These are phyloP conservation scores for Kodamaea suecica DNA, from an alignment of 1,139 yeast species.

Conservation along the genomic window DNA sequence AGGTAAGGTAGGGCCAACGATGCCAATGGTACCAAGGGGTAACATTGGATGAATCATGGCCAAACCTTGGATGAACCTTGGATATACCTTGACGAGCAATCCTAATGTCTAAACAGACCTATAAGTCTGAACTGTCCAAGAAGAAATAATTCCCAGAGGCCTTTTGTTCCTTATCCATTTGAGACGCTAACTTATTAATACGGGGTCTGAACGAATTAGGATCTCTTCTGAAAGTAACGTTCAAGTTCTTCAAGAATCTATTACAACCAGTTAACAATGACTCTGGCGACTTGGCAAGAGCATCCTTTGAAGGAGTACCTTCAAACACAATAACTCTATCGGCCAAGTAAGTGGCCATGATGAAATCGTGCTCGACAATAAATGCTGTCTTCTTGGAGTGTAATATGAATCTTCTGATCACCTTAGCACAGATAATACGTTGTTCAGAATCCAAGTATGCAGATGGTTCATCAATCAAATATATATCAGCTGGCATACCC, in stretches of 20 bases:
- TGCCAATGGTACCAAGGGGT: background rate
- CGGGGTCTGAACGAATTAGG: constrained; percentile 98
- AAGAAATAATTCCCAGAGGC: constrained; percentile 89
- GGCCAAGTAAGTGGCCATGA: constrained; percentile 98
- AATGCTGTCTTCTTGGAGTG: constrained; percentile 98
- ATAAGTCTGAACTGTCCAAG: constrained; percentile 64
- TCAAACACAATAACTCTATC: constrained; percentile 98
- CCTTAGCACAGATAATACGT: constrained; percentile 98
- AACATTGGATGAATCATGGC: constrained; percentile 3
- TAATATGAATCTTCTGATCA: constrained; percentile 91
- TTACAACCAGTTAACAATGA: constrained; percentile 95
- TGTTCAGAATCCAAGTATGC: constrained; percentile 99
- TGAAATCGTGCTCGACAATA: constrained; percentile 98
- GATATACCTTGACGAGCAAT: constrained; percentile 1
- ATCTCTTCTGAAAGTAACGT: constrained; percentile 98
- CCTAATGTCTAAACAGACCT: constrained; percentile 13
- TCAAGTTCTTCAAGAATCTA: constrained; percentile 91
- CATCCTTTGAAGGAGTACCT: constrained; percentile 84
- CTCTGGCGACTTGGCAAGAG: constrained; percentile 85
- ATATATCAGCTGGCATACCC: constrained; percentile 94
- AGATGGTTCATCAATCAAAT: constrained; percentile 96
- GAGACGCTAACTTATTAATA: constrained; percentile 94
- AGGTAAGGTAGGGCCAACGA: constrained; percentile 3
- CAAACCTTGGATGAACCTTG: constrained; percentile 1
- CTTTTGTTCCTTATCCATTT: constrained; percentile 98